Percentiles rank a stretch among this genome's conserved stretches.
These are phyloP conservation scores for Herpetomonas muscarum DNA, from an alignment of 208 protist species.

Conservation along the genomic window DNA sequence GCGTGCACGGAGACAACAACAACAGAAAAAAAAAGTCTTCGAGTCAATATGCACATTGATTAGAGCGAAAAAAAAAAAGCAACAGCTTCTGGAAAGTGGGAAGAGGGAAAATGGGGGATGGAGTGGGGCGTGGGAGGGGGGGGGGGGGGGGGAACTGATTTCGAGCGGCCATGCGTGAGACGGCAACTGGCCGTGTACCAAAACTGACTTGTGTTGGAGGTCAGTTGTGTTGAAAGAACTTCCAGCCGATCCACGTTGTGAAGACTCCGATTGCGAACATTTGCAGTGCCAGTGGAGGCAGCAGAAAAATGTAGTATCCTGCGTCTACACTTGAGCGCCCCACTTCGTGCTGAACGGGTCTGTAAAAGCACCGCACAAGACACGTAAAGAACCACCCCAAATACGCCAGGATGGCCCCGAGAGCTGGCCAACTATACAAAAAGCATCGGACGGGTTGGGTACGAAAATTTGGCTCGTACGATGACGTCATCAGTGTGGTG, in stretches of 20 bases:
- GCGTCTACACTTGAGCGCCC: constrained; percentile 18
- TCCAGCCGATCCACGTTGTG: constrained; percentile 73
- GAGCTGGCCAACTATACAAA: constrained; percentile 54
- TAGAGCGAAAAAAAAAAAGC: constrained; percentile 6
- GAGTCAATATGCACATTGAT: no score
- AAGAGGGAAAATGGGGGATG: constrained; percentile 1
- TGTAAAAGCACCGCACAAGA: constrained; percentile 9
- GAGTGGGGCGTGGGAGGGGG: no score
- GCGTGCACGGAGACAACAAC: no score
- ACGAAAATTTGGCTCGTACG: constrained; percentile 28
- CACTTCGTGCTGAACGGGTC: not conserved
- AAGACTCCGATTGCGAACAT: constrained; percentile 42
- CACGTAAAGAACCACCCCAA: constrained; percentile 25
- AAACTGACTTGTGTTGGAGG: no score
- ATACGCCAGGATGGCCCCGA: constrained; percentile 29
- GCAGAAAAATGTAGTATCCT: constrained; percentile 26
- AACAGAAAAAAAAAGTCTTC: not conserved
- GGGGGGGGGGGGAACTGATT: not conserved
- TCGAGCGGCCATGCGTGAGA: not conserved
- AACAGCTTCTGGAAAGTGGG: not conserved
- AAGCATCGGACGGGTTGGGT: constrained; percentile 34
- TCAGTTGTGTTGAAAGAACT: constrained; percentile 81
- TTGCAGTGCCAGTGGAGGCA: constrained; percentile 19
- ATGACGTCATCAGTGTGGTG: not conserved
- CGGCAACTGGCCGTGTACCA: not conserved